Conservation (phyloP, 768 basidiomycete species). For the Podaxis carcinomalis region DNA sequence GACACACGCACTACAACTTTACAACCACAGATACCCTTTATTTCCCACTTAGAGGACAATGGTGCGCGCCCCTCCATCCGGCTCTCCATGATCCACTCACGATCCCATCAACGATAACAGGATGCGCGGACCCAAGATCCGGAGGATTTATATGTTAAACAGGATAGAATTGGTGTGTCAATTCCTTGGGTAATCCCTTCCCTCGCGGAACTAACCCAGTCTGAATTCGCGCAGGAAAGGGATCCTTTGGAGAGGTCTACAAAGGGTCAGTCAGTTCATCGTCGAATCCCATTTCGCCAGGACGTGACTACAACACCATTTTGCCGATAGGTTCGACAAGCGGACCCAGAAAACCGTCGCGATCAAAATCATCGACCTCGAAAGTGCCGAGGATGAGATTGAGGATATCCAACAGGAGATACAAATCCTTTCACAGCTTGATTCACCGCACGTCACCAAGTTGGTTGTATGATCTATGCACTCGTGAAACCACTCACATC, state of each 20-base stretch:
- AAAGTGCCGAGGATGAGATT: constrained; percentile 98
- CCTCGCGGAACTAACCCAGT: constrained; percentile 8
- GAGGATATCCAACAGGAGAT: constrained; percentile 99
- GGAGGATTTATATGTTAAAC: constrained; percentile 94
- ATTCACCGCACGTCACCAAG: constrained; percentile 96
- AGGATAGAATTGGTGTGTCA: constrained; percentile 86
- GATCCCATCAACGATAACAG: constrained; percentile 33
- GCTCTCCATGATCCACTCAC: constrained; percentile 16
- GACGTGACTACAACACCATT: constrained; percentile 11
- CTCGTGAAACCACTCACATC: constrained; percentile 13
- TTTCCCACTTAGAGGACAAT: constrained; percentile 17
- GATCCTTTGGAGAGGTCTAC: constrained; percentile 99
- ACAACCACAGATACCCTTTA: constrained; percentile 4
- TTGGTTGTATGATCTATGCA: constrained; percentile 33
- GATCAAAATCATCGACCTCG: constrained; percentile 99
- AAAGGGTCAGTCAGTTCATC: constrained; percentile 76
- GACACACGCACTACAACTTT: constrained; percentile 18
- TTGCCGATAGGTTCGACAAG: constrained; percentile 74
- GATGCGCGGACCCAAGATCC: constrained; percentile 80
- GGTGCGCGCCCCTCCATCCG: constrained; percentile 17
- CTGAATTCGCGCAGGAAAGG: constrained; percentile 67
- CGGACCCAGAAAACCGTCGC: constrained; percentile 95
- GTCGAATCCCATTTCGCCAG: constrained; percentile 11
- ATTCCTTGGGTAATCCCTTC: constrained; percentile 8
- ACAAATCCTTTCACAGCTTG: constrained; percentile 93